Base-by-base conservation (phyloP, 805 yeast species). In the Saturnispora gosingensis region DNA sequence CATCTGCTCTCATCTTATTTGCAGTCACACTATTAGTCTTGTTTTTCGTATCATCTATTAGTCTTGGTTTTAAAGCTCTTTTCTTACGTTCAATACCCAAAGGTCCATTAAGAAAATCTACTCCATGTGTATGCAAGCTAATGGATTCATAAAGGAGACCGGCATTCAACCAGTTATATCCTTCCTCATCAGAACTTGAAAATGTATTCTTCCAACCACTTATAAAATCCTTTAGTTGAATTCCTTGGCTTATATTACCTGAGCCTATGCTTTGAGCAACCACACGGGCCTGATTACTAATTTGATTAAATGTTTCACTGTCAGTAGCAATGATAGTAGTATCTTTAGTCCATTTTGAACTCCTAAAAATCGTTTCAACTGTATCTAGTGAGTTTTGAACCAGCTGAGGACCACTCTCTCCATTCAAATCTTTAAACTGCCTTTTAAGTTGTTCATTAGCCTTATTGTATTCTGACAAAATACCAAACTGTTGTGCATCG, bases 61-160 rank as follows among this genome's bases (percentile, higher is more conserved):
- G 60, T 32, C 72, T 74, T 50, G 59, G 67, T 43, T 57, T 66
- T 0, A 62, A 18, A 1, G 27, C 61, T n/a, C 70, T 59, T n/a
- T 63, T 67, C 58, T 75, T 78, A 55, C 77, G 75, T 56, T 83
- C 83, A 2, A 82, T 70, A 16, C 77, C 80, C 42, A 87, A 67
- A 0, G 95, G 89, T 0, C 95, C 95, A 50, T 81, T 68, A 54
- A 88, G 65, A 61, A 83, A 86, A 55, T 82, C 85, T 20, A 73
- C 67, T 0, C 79, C 74, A 0, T 73, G 65, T 0, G 85, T 73
- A 47, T 74, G 72, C 3, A 61, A 61, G 51, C 83, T 76, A 34
- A 74, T 60, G 54, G 71, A 64, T 54, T 74, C 67, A 56, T 72
- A 78, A 30, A 80, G 60, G 2, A 76, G 64, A 0, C 89, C 90